Base-by-base conservation (phyloP, 345 rosid species). In the Capsella bursapastoris region DNA sequence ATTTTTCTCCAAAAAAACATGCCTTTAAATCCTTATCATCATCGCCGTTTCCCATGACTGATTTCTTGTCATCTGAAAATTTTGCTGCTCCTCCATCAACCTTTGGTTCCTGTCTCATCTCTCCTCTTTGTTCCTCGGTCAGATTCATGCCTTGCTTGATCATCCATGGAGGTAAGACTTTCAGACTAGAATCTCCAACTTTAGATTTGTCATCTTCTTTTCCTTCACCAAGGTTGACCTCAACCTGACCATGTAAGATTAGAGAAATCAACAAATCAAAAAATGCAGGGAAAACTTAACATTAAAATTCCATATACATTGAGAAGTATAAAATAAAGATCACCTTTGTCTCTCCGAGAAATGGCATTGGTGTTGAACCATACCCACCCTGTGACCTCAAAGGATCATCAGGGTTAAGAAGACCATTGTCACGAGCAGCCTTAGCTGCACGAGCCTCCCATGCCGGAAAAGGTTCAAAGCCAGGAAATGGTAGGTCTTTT, bases 121-220 rank as follows among this genome's bases (percentile, higher is more conserved):
- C 93, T 81, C 98, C 98, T 62, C 90, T 90, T 79, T 90, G 98
- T 74, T 88, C 96, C 72, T 79, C 85, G 1, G 97, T 88, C 59
- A 94, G 89, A 73, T 84, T 88, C 98, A 94, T 91, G 69, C 95
- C 96, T 82, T 88, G 82, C 78, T 79, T 94, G 62, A 94, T 89
- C 98, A 94, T 89, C 97, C 97, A 91, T 22, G 97, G 97, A 32
- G 91, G 96, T 65, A 94, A 79, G 27, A 87, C 88, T 83, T 94
- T 94, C 56, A 29, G 59, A 66, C 84, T 49, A 27, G 88, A 16
- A 78, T 73, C 68, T 29, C 63, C 81, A 67, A 70, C 80, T 64
- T 86, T 87, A 7, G 50, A 15, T 47, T n/a, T 47, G 50, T n/a
- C 50, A 47, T 47, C 50, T n/a, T 47, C 22, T n/a, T 47, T 47